These are phyloP conservation scores for Pseudogymnoascus sp. DNA, from an alignment of 2,329 filamentous ascomycete genomes.

Conservation along the genomic window DNA sequence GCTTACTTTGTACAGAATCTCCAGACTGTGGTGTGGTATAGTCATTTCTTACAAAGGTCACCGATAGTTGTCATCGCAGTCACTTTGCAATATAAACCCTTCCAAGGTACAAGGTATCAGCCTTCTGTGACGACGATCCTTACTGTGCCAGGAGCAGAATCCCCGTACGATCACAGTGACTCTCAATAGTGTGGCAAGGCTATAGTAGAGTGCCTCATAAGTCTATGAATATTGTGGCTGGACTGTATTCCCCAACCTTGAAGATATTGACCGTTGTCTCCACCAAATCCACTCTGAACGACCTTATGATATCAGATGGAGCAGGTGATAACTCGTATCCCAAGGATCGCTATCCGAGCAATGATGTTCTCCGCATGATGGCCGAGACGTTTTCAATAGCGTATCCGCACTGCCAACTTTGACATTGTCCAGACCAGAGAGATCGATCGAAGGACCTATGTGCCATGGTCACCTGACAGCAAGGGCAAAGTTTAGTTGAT, in stretches of 20 bases:
- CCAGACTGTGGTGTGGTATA: not conserved
- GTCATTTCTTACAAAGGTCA: not conserved
- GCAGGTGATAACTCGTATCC: conserved; percentile 6
- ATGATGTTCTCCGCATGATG: not conserved
- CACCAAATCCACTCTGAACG: not conserved
- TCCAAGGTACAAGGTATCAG: not conserved
- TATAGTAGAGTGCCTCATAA: not conserved
- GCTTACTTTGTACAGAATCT: not conserved
- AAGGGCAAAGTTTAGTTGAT: not conserved
- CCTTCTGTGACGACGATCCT: not conserved
- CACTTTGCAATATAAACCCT: conserved; percentile 1
- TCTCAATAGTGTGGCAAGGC: not conserved
- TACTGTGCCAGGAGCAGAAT: not conserved
- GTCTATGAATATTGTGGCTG: not conserved
- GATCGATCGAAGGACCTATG: not conserved
- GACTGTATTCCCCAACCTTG: not conserved
- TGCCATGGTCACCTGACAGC: not conserved
- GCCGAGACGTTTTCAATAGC: not conserved
- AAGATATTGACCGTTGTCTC: not conserved
- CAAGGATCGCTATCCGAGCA: not conserved
- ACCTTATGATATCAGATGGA: not conserved
- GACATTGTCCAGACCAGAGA: not conserved
- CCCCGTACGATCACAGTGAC: not conserved
- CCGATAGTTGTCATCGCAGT: not conserved
- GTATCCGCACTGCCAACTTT: not conserved